Base-by-base conservation (phyloP, 305 asterid genomes). In the Rubia tinctorum region DNA sequence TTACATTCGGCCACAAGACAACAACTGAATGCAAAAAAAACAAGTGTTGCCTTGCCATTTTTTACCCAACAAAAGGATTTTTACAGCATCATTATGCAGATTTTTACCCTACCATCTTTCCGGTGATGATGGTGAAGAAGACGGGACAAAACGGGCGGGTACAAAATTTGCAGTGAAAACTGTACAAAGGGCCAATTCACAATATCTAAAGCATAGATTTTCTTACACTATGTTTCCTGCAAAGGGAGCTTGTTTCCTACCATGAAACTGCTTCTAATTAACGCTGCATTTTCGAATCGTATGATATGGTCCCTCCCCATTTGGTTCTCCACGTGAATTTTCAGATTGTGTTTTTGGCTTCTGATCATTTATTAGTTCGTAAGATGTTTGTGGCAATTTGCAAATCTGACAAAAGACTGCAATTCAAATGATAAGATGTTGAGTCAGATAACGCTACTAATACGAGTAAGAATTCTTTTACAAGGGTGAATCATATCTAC, bases 191-290 rank as follows among this genome's bases (percentile, higher is more conserved):
- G 64, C 6, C 37, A 23, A 59, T 53, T 53, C 23, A 53, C 22
- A 53, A 53, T 53, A 22, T 23, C 18, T 0, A 59, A 23, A 22
- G 34, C 39, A 59, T 59, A 27, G 65, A 59, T 59, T 23, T 59
- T 53, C 60, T 53, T 53, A 53, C 60, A 53, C 11, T 56, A 60
- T 86, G 90, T 73, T 79, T 80, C 88, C 88, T 80, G 42, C 68
- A 69, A 59, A 58, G 85, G 84, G 60, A 45, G 79, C 90, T 84
- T 82, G 90, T 69, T 80, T 80, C 90, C 85, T 71, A 65, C 73
- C 79, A 75, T 75, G 84, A 79, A 82, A 82, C 86, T 59, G 37
- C 37, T 8, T n/a, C 30, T 59, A 20, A 22, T 23, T 80, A 66
- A 73, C 34, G n/a, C 14, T 56, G 68, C 68, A 64, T 43, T 59